phyloP scores from a whole-genome alignment of 1,284 basidiomycete species.

The Hypsizygus ulmarius region DNA sequence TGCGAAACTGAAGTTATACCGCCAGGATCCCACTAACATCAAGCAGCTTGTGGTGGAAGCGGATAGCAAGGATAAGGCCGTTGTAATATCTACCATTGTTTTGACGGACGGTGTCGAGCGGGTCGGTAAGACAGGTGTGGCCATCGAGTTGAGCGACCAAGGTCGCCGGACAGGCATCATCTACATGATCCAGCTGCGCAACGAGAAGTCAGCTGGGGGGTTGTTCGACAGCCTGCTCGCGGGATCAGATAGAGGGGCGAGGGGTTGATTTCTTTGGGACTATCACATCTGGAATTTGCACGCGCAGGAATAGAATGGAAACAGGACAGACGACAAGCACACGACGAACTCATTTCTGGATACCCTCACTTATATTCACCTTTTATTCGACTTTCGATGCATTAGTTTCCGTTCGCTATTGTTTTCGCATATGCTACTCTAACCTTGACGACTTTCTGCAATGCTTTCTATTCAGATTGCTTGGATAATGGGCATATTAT shows the following conservation, averaged over 20 bases:
- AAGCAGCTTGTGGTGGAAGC: conserved; percentile 97
- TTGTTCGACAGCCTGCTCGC: conserved; percentile 86
- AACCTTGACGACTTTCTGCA: conserved; percentile 8
- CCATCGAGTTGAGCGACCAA: conserved; percentile 90
- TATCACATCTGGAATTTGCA: conserved; percentile 1
- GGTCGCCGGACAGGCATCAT: conserved; percentile 92
- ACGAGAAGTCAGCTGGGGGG: conserved; percentile 82
- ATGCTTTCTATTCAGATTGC: conserved; percentile 17
- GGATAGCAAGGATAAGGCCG: conserved; percentile 73
- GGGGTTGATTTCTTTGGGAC: conserved; percentile 13
- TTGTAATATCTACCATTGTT: conserved; percentile 94
- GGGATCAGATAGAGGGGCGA: conserved; percentile 71
- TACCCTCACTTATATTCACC: conserved; percentile 10
- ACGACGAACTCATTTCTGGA: conserved; percentile 13
- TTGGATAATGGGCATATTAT: conserved; percentile 14
- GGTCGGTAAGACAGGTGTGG: conserved; percentile 96
- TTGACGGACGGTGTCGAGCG: conserved; percentile 95
- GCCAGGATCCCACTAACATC: conserved; percentile 78
- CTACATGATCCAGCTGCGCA: conserved; percentile 95
- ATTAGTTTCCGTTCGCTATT: not conserved
- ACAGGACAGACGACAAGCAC: conserved; percentile 7
- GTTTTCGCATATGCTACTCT: conserved; percentile 9
- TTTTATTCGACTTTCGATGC: conserved; percentile 2
- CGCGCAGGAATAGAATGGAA: conserved; percentile 9
- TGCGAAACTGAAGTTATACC: conserved; percentile 86